These are phyloP conservation scores for Conoideocrella luteorostrata DNA, from an alignment of 2,329 filamentous ascomycete genomes.

Conservation along the genomic window DNA sequence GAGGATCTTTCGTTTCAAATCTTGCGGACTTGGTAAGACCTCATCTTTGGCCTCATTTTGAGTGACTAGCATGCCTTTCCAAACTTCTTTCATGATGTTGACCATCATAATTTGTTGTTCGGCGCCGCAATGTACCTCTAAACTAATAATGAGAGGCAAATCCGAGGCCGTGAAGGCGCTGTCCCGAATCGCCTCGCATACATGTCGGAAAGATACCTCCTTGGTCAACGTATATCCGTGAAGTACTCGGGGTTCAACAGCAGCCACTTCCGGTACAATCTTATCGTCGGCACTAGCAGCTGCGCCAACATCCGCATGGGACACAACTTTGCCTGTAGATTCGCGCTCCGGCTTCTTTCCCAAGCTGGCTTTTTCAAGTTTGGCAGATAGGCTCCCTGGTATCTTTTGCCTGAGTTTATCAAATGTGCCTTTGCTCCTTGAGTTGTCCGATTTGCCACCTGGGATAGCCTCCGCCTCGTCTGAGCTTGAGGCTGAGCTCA, in stretches of 20 bases:
- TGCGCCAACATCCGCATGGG: conserved; percentile 3
- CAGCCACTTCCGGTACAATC: conserved; percentile 21
- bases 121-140: conserved; percentile 80
- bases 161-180: conserved; percentile 70
- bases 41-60: conserved; percentile 38
- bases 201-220: conserved; percentile 77
- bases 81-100: conserved; percentile 80
- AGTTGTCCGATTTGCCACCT: conserved; percentile 38
- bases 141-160: conserved; percentile 83
- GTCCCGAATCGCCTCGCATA: conserved; percentile 74
- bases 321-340: conserved; percentile 10
- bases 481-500: conserved; percentile 47
- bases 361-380: conserved; percentile 42
- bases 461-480: conserved; percentile 41
- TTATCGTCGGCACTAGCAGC: conserved; percentile 9
- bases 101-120: conserved; percentile 89
- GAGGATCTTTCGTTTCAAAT: conserved; percentile 71
- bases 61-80: conserved; percentile 66
- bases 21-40: conserved; percentile 59
- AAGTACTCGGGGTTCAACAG: conserved; percentile 67
- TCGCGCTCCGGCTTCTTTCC: conserved; percentile 35
- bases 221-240: conserved; percentile 90
- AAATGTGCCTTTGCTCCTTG: conserved; percentile 53
- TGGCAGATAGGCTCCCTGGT: conserved; percentile 34
- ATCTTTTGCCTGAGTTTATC: conserved; percentile 57